Conservation (phyloP, 2,329 filamentous ascomycete species). For the Apiospora marii region DNA sequence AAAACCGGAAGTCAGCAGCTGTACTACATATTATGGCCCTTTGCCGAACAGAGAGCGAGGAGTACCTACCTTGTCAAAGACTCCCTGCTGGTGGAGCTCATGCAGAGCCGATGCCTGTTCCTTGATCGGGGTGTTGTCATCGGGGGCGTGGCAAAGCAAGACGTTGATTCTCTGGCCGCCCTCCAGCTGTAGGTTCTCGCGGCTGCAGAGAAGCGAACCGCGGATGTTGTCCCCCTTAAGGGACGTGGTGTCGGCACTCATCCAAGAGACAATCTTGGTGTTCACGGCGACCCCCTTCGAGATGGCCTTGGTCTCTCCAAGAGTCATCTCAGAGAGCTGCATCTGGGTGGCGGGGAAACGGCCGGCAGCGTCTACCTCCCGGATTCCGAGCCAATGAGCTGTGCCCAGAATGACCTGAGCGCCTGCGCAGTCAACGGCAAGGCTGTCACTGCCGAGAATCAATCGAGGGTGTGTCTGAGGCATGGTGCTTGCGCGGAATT, state of each 20-base stretch:
- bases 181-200: slow-evolving; percentile 19
- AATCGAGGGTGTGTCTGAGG: not conserved
- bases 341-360: not conserved
- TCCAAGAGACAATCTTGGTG: slow-evolving; percentile 31
- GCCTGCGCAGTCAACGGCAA: not conserved
- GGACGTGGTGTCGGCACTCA: slow-evolving; percentile 26
- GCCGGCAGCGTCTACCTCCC: not conserved
- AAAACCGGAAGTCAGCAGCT: not conserved
- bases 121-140: slow-evolving; percentile 27
- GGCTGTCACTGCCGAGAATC: not conserved
- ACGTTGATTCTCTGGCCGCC: slow-evolving; percentile 25
- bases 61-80: slow-evolving; percentile 66
- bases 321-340: not conserved
- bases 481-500: not conserved
- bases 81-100: slow-evolving; percentile 60
- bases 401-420: not conserved
- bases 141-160: slow-evolving; percentile 28
- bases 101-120: slow-evolving; percentile 30
- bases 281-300: slow-evolving; percentile 29
- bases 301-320: not conserved
- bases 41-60: no score
- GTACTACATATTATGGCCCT: no score
- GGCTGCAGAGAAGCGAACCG: slow-evolving; percentile 25
- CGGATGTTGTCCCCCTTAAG: slow-evolving; percentile 29
- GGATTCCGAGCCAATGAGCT: not conserved